Base-by-base conservation (phyloP, 768 basidiomycete species). In the Leccinum rimulosum region DNA sequence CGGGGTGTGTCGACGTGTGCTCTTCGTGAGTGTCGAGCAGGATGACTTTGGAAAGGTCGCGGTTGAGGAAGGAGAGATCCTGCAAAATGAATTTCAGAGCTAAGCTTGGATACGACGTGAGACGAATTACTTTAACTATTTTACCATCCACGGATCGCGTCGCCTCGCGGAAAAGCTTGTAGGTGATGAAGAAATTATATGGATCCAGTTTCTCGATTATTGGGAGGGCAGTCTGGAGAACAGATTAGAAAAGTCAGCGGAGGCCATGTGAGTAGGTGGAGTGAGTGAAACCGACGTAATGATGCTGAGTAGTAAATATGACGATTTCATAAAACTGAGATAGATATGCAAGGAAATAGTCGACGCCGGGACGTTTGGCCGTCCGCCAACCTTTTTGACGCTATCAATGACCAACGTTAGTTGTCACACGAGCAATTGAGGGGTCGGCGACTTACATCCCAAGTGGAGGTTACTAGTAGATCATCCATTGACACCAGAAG, bases 301-400 rank as follows among this genome's bases (percentile, higher is more conserved):
- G 80, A 57, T 91, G 84, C 75, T 96, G 93, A 17, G 87, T 82
- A 10, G 95, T 98, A 77, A 98, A 99, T 55, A 99, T 80, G 35
- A 98, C 96, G 58, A 98, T 85, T 78, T 99, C 97, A 72, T 94
- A 99, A 78, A 98, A 99, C 69, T 98, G 96, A 0, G 94, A 93
- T 51, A 99, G 84, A 73, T 99, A 99, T 28, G 85, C 95, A 35
- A 99, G 80, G 83, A 99, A 99, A 76, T 99, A 98, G 70, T 99
- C 97, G 15, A 95, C 91, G 4, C 97, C 97, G 1, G 97, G 96
- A 35, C 97, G 86, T 76, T 98, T 99, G 6, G 95, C 96, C 3
- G 96, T 98, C 64, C 93, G 81, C 96, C 97, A 99, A 54, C 97
- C 97, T 67, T 92, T 82, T 76, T 92, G 84, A 56, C 95, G 86